phyloP scores from a whole-genome alignment of 495 filamentous ascomycete genomes.

The Trichoderma orchidacearum region DNA sequence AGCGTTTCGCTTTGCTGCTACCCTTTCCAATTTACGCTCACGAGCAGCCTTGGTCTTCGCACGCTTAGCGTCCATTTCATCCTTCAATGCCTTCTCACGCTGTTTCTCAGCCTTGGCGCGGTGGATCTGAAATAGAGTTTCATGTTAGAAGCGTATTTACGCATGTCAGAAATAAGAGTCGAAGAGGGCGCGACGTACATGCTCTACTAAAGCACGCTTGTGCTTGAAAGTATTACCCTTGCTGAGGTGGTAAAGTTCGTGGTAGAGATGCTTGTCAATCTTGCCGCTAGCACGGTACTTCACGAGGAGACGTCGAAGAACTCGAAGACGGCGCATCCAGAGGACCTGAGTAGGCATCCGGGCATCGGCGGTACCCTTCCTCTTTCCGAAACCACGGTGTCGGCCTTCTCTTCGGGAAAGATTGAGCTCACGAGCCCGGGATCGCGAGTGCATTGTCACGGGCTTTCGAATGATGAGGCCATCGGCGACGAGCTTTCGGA shows the following conservation, averaged over 20 bases:
- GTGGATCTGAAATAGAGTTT: constrained; percentile 62
- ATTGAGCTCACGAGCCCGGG: constrained; percentile 81
- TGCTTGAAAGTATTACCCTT: constrained; percentile 99
- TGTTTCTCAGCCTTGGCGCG: constrained; percentile 98
- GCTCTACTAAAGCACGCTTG: constrained; percentile 98
- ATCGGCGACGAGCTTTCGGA: constrained; percentile 99
- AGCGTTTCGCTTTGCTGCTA: constrained; percentile 77
- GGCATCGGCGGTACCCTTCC: constrained; percentile 99
- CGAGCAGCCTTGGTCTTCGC: constrained; percentile 98
- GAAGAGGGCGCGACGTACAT: constrained; percentile 57
- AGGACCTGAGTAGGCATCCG: constrained; percentile 98
- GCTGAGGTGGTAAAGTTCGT: constrained; percentile 97
- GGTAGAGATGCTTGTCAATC: constrained; percentile 99
- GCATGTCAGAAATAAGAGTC: constrained; percentile 8
- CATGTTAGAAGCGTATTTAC: neutral
- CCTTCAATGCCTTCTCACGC: constrained; percentile 87
- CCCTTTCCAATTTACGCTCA: constrained; percentile 86
- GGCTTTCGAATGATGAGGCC: constrained; percentile 99
- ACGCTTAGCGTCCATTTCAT: constrained; percentile 99
- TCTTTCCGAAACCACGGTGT: constrained; percentile 98
- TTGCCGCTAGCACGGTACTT: constrained; percentile 99
- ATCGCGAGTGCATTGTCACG: constrained; percentile 97
- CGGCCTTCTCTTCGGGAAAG: constrained; percentile 81
- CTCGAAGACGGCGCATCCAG: constrained; percentile 99
- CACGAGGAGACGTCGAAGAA: constrained; percentile 95